Conservation (phyloP, 1,284 basidiomycete species). For the Cutaneotrichosporon daszewskae region DNA sequence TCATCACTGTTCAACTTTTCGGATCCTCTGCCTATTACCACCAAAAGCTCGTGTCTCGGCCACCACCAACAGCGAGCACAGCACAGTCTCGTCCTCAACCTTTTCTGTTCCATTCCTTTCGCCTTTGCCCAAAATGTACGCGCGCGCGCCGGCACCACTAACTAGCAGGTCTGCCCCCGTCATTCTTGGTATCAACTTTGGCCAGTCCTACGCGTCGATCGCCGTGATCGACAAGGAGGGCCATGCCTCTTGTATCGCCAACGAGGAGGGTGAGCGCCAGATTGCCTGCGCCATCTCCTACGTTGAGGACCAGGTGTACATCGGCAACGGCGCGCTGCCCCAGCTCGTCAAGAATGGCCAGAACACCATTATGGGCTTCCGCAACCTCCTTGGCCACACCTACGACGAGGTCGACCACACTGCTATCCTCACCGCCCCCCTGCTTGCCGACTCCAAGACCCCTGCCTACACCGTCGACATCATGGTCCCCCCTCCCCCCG, state of each 20-base stretch:
- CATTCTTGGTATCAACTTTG: constrained; percentile 89
- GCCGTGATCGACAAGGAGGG: constrained; percentile 96
- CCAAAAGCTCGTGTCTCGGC: constrained; percentile 6
- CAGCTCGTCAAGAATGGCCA: constrained; percentile 92
- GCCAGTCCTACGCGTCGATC: constrained; percentile 91
- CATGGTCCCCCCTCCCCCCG: constrained; percentile 64
- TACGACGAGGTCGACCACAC: constrained; percentile 48
- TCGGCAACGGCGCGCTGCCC: constrained; percentile 89
- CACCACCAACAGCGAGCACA: neutral
- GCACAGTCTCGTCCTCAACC: neutral
- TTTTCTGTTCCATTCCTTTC: neutral
- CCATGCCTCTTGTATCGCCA: constrained; percentile 87
- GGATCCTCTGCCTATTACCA: neutral
- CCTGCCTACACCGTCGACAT: constrained; percentile 84
- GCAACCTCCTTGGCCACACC: constrained; percentile 90
- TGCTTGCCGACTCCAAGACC: constrained; percentile 64
- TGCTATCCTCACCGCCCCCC: constrained; percentile 46
- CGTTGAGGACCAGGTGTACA: constrained; percentile 85
- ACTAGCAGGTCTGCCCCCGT: constrained; percentile 35
- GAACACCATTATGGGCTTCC: constrained; percentile 92
- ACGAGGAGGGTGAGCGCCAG: constrained; percentile 97
- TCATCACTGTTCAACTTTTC: constrained; percentile 3
- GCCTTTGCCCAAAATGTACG: constrained; percentile 10
- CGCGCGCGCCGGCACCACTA: neutral
- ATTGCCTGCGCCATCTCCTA: constrained; percentile 93